Conservation (phyloP, 1,284 basidiomycete genomes). For the Ustilago tritici region DNA sequence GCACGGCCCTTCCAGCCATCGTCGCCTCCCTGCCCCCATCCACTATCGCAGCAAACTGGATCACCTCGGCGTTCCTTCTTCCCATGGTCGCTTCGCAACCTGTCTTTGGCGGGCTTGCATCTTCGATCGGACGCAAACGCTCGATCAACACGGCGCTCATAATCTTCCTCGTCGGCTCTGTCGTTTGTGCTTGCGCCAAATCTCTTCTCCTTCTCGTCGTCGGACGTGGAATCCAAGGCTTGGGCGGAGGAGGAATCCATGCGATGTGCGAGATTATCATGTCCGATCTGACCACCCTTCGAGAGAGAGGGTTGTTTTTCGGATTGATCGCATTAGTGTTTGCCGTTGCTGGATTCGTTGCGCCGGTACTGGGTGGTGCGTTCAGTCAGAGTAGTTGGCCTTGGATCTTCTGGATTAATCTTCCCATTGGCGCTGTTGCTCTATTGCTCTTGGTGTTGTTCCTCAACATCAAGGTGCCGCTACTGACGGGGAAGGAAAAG, state of each 20-base stretch:
- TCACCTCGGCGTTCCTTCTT: slow-evolving; percentile 51
- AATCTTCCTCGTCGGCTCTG: slow-evolving; percentile 47
- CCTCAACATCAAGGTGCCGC: slow-evolving; percentile 64
- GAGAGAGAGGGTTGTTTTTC: slow-evolving; percentile 71
- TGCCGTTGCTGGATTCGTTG: slow-evolving; percentile 56
- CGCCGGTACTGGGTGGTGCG: slow-evolving; percentile 71
- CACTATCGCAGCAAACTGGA: slow-evolving; percentile 45
- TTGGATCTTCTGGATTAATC: slow-evolving; percentile 71
- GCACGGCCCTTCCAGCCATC: slow-evolving; percentile 49
- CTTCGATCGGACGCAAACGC: slow-evolving; percentile 40
- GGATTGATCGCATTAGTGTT: slow-evolving; percentile 68
- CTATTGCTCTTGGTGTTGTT: slow-evolving; percentile 45
- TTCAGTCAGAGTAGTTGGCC: slow-evolving; percentile 70
- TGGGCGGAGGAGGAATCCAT: slow-evolving; percentile 72
- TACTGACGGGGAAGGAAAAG: slow-evolving; percentile 66
- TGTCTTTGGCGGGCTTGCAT: slow-evolving; percentile 48
- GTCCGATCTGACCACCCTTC: slow-evolving; percentile 71
- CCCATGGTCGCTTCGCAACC: slow-evolving; percentile 52
- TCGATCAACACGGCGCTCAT: slow-evolving; percentile 40
- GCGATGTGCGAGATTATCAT: slow-evolving; percentile 71
- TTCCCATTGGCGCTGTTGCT: slow-evolving; percentile 32
- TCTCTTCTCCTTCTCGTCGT: slow-evolving; percentile 38
- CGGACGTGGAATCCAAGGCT: slow-evolving; percentile 68
- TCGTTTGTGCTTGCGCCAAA: slow-evolving; percentile 39
- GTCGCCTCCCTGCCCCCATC: slow-evolving; percentile 31